Percentiles rank a stretch among this genome's conserved stretches.
Conservation (phyloP, 2,329 filamentous ascomycete species). For the Alternaria panax region DNA sequence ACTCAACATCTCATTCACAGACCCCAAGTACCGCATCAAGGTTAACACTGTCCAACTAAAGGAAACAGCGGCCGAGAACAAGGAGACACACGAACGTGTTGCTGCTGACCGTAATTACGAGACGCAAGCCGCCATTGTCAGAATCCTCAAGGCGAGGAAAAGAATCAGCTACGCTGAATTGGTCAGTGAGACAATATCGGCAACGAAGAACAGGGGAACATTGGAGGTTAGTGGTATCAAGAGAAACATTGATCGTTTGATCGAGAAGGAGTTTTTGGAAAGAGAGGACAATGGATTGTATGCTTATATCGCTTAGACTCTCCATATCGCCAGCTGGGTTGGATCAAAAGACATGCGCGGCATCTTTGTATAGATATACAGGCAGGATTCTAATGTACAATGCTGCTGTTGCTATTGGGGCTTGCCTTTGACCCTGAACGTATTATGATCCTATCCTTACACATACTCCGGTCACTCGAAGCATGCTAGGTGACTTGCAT, state of each 20-base stretch:
- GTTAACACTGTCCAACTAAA: conserved; percentile 99
- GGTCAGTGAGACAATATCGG: conserved; percentile 88
- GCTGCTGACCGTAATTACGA: conserved; percentile 91
- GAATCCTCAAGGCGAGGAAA: conserved; percentile 97
- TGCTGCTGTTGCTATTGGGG: not conserved
- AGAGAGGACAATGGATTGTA: conserved; percentile 52
- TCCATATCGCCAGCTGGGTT: not conserved
- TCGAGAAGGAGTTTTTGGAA: conserved; percentile 52
- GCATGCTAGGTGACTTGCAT: not conserved
- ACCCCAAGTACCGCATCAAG: conserved; percentile 89
- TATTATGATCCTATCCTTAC: not conserved
- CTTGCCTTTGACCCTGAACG: not conserved
- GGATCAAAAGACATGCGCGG: not conserved
- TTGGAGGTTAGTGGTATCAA: conserved; percentile 90
- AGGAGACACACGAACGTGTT: conserved; percentile 89
- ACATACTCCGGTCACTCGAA: not conserved
- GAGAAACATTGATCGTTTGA: conserved; percentile 91
- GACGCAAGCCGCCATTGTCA: conserved; percentile 94
- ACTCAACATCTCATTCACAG: conserved; percentile 77
- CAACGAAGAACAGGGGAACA: conserved; percentile 85
- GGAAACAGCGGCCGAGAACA: conserved; percentile 94
- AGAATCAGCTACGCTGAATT: conserved; percentile 84
- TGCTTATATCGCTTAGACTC: conserved; percentile 54
- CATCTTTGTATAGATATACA: not conserved
- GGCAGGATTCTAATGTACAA: not conserved